These are phyloP conservation scores for Grosmannia penicillata DNA, from an alignment of 2,329 filamentous ascomycete genomes.

Conservation along the genomic window DNA sequence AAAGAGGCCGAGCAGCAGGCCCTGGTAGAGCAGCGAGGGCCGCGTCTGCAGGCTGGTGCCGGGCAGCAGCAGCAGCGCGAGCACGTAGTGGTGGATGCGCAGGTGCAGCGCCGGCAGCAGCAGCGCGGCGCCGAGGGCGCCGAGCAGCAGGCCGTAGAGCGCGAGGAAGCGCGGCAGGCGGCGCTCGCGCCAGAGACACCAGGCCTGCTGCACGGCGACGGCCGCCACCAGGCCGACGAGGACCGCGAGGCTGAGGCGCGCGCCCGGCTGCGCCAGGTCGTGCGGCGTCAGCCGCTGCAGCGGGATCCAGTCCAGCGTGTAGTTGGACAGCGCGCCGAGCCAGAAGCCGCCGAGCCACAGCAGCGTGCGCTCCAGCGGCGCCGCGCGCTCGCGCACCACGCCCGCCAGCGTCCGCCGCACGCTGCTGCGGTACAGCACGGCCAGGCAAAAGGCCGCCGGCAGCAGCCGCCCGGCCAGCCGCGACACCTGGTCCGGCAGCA, in stretches of 20 bases:
- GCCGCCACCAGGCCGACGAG: slow-evolving; percentile 56
- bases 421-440: slow-evolving; percentile 73
- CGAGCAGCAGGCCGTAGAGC: slow-evolving; percentile 57
- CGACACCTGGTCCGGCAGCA: slow-evolving; percentile 66
- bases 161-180: slow-evolving; percentile 63
- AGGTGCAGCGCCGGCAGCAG: slow-evolving; percentile 63
- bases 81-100: slow-evolving; percentile 88
- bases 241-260: slow-evolving; percentile 63
- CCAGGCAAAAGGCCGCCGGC: slow-evolving; percentile 68
- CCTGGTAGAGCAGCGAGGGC: slow-evolving; percentile 74
- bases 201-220: slow-evolving; percentile 63
- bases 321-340: slow-evolving; percentile 85
- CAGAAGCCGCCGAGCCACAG: slow-evolving; percentile 84
- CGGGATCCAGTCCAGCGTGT: slow-evolving; percentile 88
- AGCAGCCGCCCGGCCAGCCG: slow-evolving; percentile 83
- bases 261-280: slow-evolving; percentile 85
- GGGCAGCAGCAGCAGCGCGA: slow-evolving; percentile 72
- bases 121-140: slow-evolving; percentile 54
- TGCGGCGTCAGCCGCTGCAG: slow-evolving; percentile 80
- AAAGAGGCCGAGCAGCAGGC: slow-evolving; percentile 77
- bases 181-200: slow-evolving; percentile 74
- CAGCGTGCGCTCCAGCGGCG: slow-evolving; percentile 79
- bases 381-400: too few relatives aligned
- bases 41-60: slow-evolving; percentile 83
- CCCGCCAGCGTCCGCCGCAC: slow-evolving; percentile 55